Conservation (phyloP, 441 rosid genomes). For the Pelargonium myrrhifolium region DNA sequence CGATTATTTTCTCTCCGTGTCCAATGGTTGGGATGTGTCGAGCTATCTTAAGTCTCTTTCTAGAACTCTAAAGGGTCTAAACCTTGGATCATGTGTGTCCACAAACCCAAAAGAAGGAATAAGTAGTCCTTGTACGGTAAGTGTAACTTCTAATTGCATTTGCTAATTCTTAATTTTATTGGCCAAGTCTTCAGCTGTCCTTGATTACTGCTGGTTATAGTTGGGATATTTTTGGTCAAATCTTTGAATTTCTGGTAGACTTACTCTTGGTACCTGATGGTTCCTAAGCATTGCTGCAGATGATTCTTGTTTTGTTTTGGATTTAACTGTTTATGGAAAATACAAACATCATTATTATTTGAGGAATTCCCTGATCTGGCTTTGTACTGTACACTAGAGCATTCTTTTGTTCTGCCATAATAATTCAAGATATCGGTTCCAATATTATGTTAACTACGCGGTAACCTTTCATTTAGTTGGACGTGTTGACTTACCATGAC, state of each 20-base stretch:
- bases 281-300: not conserved
- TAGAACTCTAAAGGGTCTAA: conserved; percentile 79
- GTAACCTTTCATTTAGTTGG: not conserved
- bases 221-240: not conserved
- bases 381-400: not conserved
- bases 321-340: not conserved
- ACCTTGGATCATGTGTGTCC: conserved; percentile 55
- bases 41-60: conserved; percentile 97
- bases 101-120: conserved; percentile 86
- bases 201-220: not conserved
- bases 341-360: not conserved
- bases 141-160: conserved; percentile 20
- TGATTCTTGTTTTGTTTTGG: not conserved
- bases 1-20: conserved; percentile 91
- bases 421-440: not conserved
- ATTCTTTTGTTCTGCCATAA: not conserved
- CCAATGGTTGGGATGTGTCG: conserved; percentile 97
- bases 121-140: conserved; percentile 71
- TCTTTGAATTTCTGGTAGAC: not conserved
- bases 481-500: not conserved
- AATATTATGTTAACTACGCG: not conserved
- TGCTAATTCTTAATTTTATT: not conserved
- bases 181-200: not conserved
- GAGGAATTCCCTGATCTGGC: not conserved
- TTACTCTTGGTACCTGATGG: conserved; percentile 3